These are phyloP conservation scores for Zygnema cylindricum DNA, from an alignment of 139 green algal genomes.

Conservation along the genomic window DNA sequence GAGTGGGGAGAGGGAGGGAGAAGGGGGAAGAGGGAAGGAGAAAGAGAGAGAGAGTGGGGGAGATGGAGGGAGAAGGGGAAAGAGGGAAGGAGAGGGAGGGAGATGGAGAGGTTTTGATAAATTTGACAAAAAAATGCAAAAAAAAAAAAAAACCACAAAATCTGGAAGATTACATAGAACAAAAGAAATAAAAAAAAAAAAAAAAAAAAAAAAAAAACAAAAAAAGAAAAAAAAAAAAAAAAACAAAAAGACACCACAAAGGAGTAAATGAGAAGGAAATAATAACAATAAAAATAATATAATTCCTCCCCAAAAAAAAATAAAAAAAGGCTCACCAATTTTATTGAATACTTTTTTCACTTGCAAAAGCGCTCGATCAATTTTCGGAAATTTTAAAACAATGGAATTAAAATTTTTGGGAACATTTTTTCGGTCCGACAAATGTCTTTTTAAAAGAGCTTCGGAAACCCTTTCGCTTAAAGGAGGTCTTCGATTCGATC, in stretches of 20 bases:
- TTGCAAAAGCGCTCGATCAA: not conserved
- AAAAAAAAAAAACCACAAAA: not conserved
- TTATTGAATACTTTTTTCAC: constrained; percentile 2
- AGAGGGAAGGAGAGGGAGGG: no score
- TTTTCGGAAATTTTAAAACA: not conserved
- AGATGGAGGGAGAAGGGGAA: no score
- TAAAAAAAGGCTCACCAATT: constrained; percentile 2
- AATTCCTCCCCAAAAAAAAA: not conserved
- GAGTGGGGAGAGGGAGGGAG: not conserved
- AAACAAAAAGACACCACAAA: not conserved
- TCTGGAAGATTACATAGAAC: not conserved
- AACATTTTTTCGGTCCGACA: constrained; percentile 13
- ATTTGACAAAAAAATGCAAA: not conserved
- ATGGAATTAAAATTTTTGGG: constrained; percentile 5
- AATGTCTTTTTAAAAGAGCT: not conserved
- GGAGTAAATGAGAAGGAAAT: not conserved
- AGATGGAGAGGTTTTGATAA: not conserved
- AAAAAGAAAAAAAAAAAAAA: not conserved
- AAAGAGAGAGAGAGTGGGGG: no score
- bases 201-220: not conserved
- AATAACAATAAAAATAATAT: not conserved
- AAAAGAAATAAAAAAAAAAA: not conserved
- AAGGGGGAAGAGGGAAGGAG: not conserved
- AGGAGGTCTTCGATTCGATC: constrained; percentile 12
- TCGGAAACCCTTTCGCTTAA: constrained; percentile 2